These are phyloP conservation scores for Ophioceras dolichostomum DNA, from an alignment of 2,329 filamentous ascomycete genomes.

Conservation along the genomic window DNA sequence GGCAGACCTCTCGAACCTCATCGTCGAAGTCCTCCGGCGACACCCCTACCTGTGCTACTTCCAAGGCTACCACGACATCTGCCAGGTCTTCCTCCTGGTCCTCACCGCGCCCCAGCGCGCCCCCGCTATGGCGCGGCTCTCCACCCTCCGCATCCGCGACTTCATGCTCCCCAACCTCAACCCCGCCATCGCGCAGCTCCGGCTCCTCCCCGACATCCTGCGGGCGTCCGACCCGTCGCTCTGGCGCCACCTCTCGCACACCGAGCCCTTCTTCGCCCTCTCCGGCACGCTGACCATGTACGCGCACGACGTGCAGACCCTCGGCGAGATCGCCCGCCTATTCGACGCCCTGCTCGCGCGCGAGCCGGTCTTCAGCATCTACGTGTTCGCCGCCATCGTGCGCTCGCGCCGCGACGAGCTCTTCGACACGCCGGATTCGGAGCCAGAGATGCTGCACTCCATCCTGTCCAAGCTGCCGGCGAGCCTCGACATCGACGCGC, in stretches of 20 bases:
- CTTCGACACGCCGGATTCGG: constrained; percentile 69
- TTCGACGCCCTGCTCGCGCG: constrained; percentile 86
- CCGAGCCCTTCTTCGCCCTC: constrained; percentile 83
- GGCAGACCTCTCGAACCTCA: constrained; percentile 64
- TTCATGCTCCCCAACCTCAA: constrained; percentile 89
- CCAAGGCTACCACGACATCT: constrained; percentile 97
- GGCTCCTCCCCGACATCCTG: constrained; percentile 74
- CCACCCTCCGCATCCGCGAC: constrained; percentile 81
- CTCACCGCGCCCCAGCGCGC: constrained; percentile 51
- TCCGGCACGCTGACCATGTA: constrained; percentile 93
- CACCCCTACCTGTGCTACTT: constrained; percentile 88
- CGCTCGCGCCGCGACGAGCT: constrained; percentile 70
- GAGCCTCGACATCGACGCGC: constrained; percentile 64
- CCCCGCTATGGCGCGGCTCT: constrained; percentile 64
- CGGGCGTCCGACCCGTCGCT: constrained; percentile 58
- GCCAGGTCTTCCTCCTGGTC: constrained; percentile 85
- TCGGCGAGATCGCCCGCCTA: constrained; percentile 75
- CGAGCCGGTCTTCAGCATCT: constrained; percentile 80
- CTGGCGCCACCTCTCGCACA: constrained; percentile 60
- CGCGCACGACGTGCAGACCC: constrained; percentile 87
- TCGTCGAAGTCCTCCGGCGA: constrained; percentile 65
- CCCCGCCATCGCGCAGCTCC: constrained; percentile 74
- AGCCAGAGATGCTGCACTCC: constrained; percentile 86
- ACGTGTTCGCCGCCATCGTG: constrained; percentile 84
- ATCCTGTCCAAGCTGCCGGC: constrained; percentile 77